A percentile compares a stretch with the other conserved stretches of the same genome.
phyloP scores from a whole-genome alignment of 345 rosid genomes.

The Pugionium dolabratum region DNA sequence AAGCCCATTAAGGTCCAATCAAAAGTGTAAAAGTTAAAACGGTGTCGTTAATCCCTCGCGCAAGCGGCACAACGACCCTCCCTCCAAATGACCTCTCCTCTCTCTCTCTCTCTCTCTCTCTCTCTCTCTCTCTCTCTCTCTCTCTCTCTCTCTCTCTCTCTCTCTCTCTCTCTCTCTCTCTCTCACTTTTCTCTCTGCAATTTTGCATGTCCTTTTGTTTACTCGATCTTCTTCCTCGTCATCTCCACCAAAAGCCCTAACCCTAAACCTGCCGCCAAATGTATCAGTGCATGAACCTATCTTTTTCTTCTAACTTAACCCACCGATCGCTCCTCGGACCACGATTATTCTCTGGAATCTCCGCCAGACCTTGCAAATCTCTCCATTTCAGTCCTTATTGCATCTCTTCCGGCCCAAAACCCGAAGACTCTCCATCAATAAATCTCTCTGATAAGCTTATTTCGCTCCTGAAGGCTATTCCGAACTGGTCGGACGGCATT shows the following conservation, averaged over 20 bases:
- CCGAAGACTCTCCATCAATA: constrained; percentile 20
- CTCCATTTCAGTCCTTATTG: constrained; percentile 37
- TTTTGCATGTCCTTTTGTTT: constrained; percentile 8
- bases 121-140: constrained; percentile 16
- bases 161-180: neutral
- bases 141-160: neutral
- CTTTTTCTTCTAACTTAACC: constrained; percentile 43
- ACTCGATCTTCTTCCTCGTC: constrained; percentile 16
- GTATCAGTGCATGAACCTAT: constrained; percentile 48
- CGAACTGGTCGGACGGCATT: constrained; percentile 83
- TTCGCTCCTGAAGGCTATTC: constrained; percentile 66
- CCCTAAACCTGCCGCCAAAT: constrained; percentile 43
- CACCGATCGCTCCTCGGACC: constrained; percentile 40
- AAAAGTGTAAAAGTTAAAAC: neutral
- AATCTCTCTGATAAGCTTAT: constrained; percentile 38
- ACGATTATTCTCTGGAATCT: constrained; percentile 30
- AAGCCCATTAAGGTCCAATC: neutral
- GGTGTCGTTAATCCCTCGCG: neutral
- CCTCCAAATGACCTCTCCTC: neutral
- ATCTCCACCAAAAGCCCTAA: constrained; percentile 39
- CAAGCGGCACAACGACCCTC: constrained; percentile 36
- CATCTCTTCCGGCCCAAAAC: constrained; percentile 37
- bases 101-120: neutral
- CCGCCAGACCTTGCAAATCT: constrained; percentile 39
- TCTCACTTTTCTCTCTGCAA: constrained; percentile 24